These are phyloP conservation scores for Stygiomarasmius scandens DNA, from an alignment of 1,284 basidiomycete genomes.

Conservation along the genomic window DNA sequence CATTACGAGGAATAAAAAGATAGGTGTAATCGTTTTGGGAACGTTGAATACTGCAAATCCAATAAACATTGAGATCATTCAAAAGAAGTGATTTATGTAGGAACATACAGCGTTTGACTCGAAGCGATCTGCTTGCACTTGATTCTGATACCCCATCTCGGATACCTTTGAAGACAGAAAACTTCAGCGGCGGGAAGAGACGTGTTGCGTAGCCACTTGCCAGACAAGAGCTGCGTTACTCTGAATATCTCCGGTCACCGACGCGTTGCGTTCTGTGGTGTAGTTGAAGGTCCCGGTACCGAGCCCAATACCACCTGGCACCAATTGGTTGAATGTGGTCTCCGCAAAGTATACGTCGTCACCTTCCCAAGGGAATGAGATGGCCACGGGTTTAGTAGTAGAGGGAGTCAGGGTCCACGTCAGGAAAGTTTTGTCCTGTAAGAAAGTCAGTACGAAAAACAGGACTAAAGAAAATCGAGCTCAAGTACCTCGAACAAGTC, in stretches of 20 bases:
- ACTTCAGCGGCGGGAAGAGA: too few species aligned
- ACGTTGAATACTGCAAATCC: constrained; percentile 23
- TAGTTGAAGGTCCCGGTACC: constrained; percentile 33
- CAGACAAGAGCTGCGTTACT: not conserved
- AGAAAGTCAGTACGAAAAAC: not conserved
- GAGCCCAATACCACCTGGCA: constrained; percentile 36
- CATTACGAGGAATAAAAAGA: constrained; percentile 36
- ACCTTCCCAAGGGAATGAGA: constrained; percentile 30
- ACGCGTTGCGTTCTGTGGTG: constrained; percentile 22
- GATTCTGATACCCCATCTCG: constrained; percentile 45
- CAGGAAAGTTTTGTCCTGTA: constrained; percentile 24
- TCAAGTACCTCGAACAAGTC: not conserved
- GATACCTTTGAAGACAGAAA: constrained; percentile 28
- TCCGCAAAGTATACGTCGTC: constrained; percentile 42
- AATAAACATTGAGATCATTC: too few species aligned
- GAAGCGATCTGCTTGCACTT: constrained; percentile 34
- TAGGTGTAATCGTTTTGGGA: constrained; percentile 32
- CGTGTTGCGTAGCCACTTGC: too few species aligned
- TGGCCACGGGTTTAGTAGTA: constrained; percentile 33
- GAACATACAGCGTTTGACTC: constrained; percentile 24
- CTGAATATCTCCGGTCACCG: constrained; percentile 14
- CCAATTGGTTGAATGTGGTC: constrained; percentile 33
- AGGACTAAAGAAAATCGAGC: not conserved
- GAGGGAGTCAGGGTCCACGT: constrained; percentile 42
- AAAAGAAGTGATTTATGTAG: too few species aligned